Evolutionary conservation across 179 eudicot genomes (phyloP), one percentile per base, ranked within the genome.

Genomic region (Silene noctiflora): DNA sequence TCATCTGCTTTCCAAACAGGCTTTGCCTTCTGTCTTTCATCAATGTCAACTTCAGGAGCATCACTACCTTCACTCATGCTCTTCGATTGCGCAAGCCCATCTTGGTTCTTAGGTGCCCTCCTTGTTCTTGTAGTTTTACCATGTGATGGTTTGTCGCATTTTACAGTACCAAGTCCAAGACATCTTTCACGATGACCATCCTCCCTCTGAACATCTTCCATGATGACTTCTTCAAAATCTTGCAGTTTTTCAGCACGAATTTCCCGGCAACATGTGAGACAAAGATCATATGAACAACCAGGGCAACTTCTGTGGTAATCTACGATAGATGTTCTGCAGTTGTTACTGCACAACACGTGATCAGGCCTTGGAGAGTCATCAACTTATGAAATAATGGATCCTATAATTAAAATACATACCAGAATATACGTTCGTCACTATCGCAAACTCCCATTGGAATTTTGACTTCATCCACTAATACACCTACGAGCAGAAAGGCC

Each of bases 251-350:
- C 94, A 53, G 75, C 80, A 65, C 92, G 89, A 19, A 93, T 46
- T 85, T 91, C 98, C 4, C 71, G 82, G 65, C 93, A 93, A 81
- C 96, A 93, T 17, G 76, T 64, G 67, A 91, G 91, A 73, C 96
- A 93, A 29, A 91, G 84, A 75, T 89, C 96, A 77, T 85, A 91
- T 10, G 75, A 60, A 81, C 94, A 89, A 20, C 65, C 14, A 1
- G 88, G 81, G 71, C 98, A 93, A 80, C 88, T 89, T 79, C 98
- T 76, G 55, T 80, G 88, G 44, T 82, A 87, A 80, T 93, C 94
- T 72, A 75, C 78, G 75, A 91, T 88, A 6, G 92, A 86, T 22
- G 98, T 88, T 61, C 71, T 84, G 80, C 98, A 93, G 83, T 84
- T 72, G 83, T 89, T 76, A 76, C 94, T 93, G 92, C 87, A 85